Conservation (phyloP, 441 rosid genomes). For the Gossypium aridum region DNA sequence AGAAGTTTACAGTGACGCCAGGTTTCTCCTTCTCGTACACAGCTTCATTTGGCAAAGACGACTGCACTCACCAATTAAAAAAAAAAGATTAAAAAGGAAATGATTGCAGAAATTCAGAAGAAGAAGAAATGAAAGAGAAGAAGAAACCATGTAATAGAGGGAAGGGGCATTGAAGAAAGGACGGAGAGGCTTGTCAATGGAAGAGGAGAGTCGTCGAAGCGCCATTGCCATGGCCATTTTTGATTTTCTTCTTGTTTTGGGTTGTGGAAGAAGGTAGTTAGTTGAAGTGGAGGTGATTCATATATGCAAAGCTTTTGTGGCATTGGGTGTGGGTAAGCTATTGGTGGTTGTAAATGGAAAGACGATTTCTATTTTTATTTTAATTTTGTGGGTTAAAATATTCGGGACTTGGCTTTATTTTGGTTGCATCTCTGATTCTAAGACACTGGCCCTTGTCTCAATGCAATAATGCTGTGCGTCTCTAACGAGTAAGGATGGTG, state of each 20-base stretch:
- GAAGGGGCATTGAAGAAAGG: slow-evolving; percentile 68
- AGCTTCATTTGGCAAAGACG: slow-evolving; percentile 92
- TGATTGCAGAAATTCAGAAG: neutral
- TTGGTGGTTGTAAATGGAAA: slow-evolving; percentile 31
- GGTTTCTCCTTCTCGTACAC: slow-evolving; percentile 79
- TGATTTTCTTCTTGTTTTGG: neutral
- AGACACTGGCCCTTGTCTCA: too few species aligned
- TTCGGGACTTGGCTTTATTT: too few species aligned
- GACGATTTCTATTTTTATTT: neutral
- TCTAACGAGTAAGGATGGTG: neutral
- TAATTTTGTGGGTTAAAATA: neutral
- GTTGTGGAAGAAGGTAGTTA: neutral
- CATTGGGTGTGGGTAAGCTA: slow-evolving; percentile 45
- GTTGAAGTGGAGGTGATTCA: neutral
- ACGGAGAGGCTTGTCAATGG: slow-evolving; percentile 69
- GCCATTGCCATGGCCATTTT: slow-evolving; percentile 93
- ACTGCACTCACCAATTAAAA: slow-evolving; percentile 29
- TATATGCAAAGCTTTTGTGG: slow-evolving; percentile 18
- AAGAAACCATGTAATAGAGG: slow-evolving; percentile 56
- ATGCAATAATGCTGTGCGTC: too few species aligned
- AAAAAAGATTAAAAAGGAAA: neutral
- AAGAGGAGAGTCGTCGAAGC: slow-evolving; percentile 86
- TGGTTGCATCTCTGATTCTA: too few species aligned
- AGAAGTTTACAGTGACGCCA: slow-evolving; percentile 48
- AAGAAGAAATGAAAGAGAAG: neutral